Evolutionary conservation across 2,329 filamentous ascomycete genomes (phyloP).

Genomic region (Alternaria arborescens): DNA sequence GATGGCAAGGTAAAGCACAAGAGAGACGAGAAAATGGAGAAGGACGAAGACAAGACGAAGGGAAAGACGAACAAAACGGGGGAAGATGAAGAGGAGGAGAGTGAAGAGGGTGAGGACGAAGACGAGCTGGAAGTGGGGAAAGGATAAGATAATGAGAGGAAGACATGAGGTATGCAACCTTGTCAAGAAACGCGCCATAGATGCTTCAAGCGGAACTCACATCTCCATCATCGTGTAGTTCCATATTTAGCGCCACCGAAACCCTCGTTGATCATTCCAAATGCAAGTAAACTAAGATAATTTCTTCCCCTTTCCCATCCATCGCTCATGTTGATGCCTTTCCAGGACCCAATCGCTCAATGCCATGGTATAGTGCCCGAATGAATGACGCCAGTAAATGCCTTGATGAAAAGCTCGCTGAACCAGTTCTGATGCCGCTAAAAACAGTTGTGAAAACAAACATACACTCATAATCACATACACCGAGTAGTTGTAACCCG

Average conservation of each 20-base stretch:
- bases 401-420: conserved; percentile 15
- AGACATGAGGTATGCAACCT: not conserved
- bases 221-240: not conserved
- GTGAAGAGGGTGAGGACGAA: not conserved
- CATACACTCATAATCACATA: not conserved
- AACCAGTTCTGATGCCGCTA: conserved; percentile 38
- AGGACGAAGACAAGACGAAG: not conserved
- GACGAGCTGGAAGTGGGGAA: not conserved
- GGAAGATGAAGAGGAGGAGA: not conserved
- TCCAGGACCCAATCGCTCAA: conserved; percentile 14
- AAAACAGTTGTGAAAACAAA: conserved; percentile 20
- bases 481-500: not conserved
- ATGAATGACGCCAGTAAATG: conserved; percentile 31
- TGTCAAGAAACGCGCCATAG: not conserved
- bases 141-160: not conserved
- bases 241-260: not conserved
- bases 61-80: not conserved
- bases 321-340: conserved; percentile 2
- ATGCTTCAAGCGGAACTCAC: not conserved
- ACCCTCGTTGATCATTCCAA: not conserved
- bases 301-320: not conserved
- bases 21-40: not conserved
- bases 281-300: not conserved
- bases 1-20: not conserved
- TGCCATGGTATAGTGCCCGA: conserved; percentile 31